These are phyloP conservation scores for Aspergillus quadrilineatus DNA, from an alignment of 2,329 filamentous ascomycete genomes.

Conservation along the genomic window DNA sequence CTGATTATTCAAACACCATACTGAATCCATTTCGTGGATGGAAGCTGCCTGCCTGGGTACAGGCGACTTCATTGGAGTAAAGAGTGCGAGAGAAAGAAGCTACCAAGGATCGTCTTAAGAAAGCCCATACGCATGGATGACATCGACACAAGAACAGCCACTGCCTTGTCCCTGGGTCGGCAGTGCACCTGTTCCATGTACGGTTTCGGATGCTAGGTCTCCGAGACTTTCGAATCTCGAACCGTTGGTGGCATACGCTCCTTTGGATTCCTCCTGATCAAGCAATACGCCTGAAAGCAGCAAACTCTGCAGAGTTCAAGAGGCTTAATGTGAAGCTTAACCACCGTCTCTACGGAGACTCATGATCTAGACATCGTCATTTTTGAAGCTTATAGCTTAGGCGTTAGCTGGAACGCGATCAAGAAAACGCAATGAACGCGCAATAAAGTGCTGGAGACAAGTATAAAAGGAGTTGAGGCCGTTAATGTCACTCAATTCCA, in stretches of 20 bases:
- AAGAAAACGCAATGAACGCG: background rate
- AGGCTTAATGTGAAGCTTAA: background rate
- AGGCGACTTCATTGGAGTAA: too few species aligned
- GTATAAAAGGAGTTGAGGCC: background rate
- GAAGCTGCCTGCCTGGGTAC: too few species aligned
- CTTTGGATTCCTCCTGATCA: background rate
- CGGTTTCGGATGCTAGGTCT: background rate
- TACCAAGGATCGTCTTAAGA: too few species aligned
- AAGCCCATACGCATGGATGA: too few species aligned
- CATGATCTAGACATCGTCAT: conserved; percentile 6
- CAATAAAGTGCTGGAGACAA: background rate
- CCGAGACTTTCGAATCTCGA: background rate
- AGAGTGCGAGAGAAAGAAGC: too few species aligned
- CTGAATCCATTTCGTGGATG: too few species aligned
- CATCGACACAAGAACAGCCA: too few species aligned
- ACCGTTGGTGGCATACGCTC: background rate
- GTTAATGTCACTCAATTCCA: background rate
- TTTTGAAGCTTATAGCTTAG: background rate
- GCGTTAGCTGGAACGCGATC: background rate
- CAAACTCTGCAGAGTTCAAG: too few species aligned
- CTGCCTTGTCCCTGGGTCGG: too few species aligned
- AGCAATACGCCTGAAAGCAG: background rate
- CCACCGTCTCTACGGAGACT: too few species aligned
- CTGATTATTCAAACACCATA: too few species aligned
- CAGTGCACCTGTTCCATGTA: background rate